Percentiles rank a stretch among this genome's conserved stretches.
Conservation (phyloP, 106 monocot species). For the Alisma plantagoaquatica region DNA sequence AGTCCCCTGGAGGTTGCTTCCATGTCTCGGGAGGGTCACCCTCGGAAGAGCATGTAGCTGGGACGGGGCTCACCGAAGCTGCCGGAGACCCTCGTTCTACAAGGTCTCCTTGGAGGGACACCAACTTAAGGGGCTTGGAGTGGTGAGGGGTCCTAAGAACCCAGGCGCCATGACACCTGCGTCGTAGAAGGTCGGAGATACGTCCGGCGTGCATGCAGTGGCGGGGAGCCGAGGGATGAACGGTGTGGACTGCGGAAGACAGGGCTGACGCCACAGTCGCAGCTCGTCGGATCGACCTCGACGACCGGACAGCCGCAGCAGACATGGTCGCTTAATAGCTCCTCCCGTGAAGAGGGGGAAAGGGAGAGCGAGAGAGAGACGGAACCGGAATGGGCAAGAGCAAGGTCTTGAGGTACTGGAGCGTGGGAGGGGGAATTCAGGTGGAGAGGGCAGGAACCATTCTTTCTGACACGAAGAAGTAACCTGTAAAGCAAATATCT, state of each 20-base stretch:
- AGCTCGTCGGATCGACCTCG: conserved; percentile 4
- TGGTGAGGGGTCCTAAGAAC: background rate
- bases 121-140: conserved; percentile 8
- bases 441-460: no score
- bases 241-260: conserved; percentile 10
- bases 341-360: no score
- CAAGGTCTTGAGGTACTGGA: no score
- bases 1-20: conserved; percentile 55
- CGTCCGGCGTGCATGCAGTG: conserved; percentile 23
- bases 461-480: no score
- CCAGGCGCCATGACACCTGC: conserved; percentile 11
- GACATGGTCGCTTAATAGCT: no score
- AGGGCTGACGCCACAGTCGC: conserved; percentile 9
- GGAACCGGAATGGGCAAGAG: no score
- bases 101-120: conserved; percentile 34
- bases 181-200: conserved; percentile 12
- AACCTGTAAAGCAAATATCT: no score
- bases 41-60: background rate
- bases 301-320: conserved; percentile 1
- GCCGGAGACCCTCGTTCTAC: conserved; percentile 20
- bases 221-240: conserved; percentile 7
- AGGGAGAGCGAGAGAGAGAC: no score
- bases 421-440: no score
- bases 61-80: background rate
- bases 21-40: conserved; percentile 83